A percentile compares a stretch with the other conserved stretches of the same genome.
These are phyloP conservation scores for Gastrolobium villosum DNA, from an alignment of 306 rosid species.

Conservation along the genomic window DNA sequence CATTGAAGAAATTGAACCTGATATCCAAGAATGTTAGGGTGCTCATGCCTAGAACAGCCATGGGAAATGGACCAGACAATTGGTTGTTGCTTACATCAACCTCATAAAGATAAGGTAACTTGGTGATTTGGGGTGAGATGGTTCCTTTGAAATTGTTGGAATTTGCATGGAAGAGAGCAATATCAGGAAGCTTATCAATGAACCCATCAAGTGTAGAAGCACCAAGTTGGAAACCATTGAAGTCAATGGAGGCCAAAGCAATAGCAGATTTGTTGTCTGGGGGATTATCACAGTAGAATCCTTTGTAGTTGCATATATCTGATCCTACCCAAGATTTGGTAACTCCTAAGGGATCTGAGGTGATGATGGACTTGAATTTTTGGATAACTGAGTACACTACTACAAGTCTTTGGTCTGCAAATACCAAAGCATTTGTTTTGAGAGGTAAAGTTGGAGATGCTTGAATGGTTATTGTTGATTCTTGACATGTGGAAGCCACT, in stretches of 20 bases:
- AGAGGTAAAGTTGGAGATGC: slow-evolving; percentile 49
- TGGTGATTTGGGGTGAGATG: slow-evolving; percentile 63
- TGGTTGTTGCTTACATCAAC: slow-evolving; percentile 85
- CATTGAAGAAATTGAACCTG: slow-evolving; percentile 81
- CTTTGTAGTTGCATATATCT: slow-evolving; percentile 78
- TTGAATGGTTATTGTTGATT: slow-evolving; percentile 13
- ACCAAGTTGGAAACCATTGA: slow-evolving; percentile 78
- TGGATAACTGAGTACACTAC: slow-evolving; percentile 79
- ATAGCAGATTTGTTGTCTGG: slow-evolving; percentile 79
- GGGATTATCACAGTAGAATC: slow-evolving; percentile 82
- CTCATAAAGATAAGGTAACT: slow-evolving; percentile 79
- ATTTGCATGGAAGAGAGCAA: slow-evolving; percentile 92
- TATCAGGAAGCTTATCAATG: slow-evolving; percentile 79
- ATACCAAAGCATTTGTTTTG: slow-evolving; percentile 49
- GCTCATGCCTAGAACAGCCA: slow-evolving; percentile 65
- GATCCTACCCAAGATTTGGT: slow-evolving; percentile 85
- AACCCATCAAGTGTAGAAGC: slow-evolving; percentile 86
- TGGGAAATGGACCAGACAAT: slow-evolving; percentile 84
- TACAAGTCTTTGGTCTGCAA: slow-evolving; percentile 75
- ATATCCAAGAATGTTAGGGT: slow-evolving; percentile 72
- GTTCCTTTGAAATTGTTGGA: slow-evolving; percentile 82
- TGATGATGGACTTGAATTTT: slow-evolving; percentile 79
- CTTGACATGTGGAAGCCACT: slow-evolving; percentile 9
- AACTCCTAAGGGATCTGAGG: slow-evolving; percentile 75
- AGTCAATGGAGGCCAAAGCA: slow-evolving; percentile 79